phyloP scores from a whole-genome alignment of 306 rosid genomes.

The Glycyrrhiza uralensis region DNA sequence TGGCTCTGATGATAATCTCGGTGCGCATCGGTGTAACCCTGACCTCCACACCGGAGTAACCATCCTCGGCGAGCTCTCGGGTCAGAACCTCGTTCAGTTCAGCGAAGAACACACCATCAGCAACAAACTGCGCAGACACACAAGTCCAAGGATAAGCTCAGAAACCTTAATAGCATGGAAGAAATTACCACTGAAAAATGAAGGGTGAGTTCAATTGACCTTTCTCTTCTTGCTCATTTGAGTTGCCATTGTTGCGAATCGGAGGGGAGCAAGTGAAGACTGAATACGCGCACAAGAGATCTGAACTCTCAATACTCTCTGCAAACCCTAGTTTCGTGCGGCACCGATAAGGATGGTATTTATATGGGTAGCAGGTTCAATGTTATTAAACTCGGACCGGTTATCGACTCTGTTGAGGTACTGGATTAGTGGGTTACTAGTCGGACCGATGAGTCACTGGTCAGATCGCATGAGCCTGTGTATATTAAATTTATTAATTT shows the following conservation, averaged over 20 bases:
- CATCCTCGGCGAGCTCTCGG: conserved; percentile 1
- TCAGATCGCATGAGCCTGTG: too few species aligned
- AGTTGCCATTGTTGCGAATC: background rate
- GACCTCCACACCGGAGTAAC: background rate
- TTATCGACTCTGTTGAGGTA: too few species aligned
- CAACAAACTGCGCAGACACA: background rate
- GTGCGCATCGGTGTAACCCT: background rate
- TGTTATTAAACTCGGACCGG: too few species aligned
- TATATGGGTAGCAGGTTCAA: too few species aligned
- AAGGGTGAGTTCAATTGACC: background rate
- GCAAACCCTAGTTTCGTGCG: too few species aligned
- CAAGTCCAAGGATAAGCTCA: too few species aligned
- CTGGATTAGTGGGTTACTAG: too few species aligned
- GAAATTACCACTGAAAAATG: background rate
- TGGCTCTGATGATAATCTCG: conserved; percentile 1
- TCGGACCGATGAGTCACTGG: too few species aligned
- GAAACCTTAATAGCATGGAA: background rate
- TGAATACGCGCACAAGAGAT: background rate
- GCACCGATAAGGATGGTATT: too few species aligned
- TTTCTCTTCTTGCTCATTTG: conserved; percentile 18
- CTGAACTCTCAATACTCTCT: too few species aligned
- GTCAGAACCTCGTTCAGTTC: background rate
- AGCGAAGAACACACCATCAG: background rate
- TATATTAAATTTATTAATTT: too few species aligned
- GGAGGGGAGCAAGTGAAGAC: too few species aligned